Conservation (phyloP, 2,329 filamentous ascomycete genomes). For the Colletotrichum godetiae region DNA sequence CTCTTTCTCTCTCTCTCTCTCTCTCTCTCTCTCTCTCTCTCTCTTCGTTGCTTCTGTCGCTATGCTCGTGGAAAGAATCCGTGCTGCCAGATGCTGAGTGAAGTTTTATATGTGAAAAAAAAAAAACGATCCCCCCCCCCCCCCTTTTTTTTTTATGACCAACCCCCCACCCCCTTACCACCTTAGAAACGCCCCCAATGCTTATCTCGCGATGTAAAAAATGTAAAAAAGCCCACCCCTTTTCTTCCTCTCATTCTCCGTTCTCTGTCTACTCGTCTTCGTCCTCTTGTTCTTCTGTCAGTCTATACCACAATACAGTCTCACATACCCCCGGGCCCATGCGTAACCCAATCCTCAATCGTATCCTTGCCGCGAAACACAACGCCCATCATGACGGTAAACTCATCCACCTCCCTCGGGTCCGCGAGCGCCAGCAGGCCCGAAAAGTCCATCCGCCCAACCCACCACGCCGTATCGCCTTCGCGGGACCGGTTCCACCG, state of each 20-base stretch:
- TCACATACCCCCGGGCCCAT: constrained; percentile 25
- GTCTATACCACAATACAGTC: not conserved
- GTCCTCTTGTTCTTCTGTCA: not conserved
- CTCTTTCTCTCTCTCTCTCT: no score
- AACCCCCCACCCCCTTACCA: no score
- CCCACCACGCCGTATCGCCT: constrained; percentile 34
- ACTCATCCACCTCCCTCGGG: constrained; percentile 34
- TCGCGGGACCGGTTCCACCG: constrained; percentile 35
- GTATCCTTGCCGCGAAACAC: constrained; percentile 32
- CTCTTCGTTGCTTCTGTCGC: no score
- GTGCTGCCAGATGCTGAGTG: not conserved
- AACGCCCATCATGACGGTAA: constrained; percentile 33
- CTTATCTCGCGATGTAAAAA: not conserved
- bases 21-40: not conserved
- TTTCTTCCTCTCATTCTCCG: not conserved
- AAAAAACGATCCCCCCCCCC: no score
- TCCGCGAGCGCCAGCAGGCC: constrained; percentile 33
- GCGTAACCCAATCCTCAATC: constrained; percentile 36
- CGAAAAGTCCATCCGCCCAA: constrained; percentile 35
- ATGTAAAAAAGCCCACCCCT: not conserved
- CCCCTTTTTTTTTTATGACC: no score
- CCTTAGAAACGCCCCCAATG: no score
- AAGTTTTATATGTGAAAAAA: not conserved
- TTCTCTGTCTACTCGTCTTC: no score
- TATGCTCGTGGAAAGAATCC: not conserved